Evolutionary conservation across 768 basidiomycete genomes (phyloP).

Genomic region (Auricularia heimuer): DNA sequence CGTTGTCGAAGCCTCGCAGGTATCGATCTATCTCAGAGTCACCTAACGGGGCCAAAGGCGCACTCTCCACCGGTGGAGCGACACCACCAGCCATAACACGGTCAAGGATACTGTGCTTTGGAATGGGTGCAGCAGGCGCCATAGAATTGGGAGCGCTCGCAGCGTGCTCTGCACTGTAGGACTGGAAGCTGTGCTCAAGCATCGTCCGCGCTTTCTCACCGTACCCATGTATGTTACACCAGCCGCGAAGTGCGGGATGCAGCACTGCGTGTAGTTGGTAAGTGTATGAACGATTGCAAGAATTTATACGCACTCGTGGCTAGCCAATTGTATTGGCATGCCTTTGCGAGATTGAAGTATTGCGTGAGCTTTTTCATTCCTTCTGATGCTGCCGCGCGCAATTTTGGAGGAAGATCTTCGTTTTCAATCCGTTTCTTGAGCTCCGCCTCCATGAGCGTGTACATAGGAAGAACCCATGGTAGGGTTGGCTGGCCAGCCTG

Average conservation of each 20-base stretch:
- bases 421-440: constrained; percentile 10
- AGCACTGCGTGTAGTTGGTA: constrained; percentile 13
- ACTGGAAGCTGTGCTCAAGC: background rate
- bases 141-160: background rate
- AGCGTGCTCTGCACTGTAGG: background rate
- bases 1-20: background rate
- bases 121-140: background rate
- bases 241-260: constrained; percentile 18
- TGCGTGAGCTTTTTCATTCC: constrained; percentile 19
- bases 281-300: too few species aligned
- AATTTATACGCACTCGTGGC: constrained; percentile 18
- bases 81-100: background rate
- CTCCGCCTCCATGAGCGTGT: constrained; percentile 17
- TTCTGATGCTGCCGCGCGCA: constrained; percentile 14
- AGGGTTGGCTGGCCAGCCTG: constrained; percentile 18
- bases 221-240: constrained; percentile 14
- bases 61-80: background rate
- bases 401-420: background rate
- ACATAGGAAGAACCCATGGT: constrained; percentile 24
- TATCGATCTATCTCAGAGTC: background rate
- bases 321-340: constrained; percentile 20
- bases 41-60: too few species aligned
- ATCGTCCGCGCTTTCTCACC: background rate
- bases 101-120: background rate
- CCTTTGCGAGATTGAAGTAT: constrained; percentile 8